Conservation (phyloP, 441 rosid genomes). For the Gossypium davidsonii region DNA sequence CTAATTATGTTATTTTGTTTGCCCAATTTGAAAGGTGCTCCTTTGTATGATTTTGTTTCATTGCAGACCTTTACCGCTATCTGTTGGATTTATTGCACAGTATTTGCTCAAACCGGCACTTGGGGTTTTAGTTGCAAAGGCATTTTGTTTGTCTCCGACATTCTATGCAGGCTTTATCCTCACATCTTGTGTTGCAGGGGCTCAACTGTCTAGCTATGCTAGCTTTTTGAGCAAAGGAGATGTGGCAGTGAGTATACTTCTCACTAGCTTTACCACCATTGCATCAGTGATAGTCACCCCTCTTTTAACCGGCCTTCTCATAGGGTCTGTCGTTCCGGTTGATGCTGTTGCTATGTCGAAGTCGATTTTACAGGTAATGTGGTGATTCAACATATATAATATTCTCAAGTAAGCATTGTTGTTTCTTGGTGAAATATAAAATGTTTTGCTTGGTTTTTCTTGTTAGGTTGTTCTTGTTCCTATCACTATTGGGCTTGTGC, state of each 20-base stretch:
- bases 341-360: conserved; percentile 88
- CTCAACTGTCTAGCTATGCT: conserved; percentile 89
- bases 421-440: neutral
- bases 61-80: conserved; percentile 78
- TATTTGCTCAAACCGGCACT: conserved; percentile 74
- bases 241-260: conserved; percentile 86
- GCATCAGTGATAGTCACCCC: conserved; percentile 79
- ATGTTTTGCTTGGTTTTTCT: conserved; percentile 9
- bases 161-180: conserved; percentile 86
- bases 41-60: conserved; percentile 13
- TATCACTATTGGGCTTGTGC: conserved; percentile 65
- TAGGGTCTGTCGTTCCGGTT: conserved; percentile 88
- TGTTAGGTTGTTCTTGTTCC: conserved; percentile 86
- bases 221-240: conserved; percentile 85
- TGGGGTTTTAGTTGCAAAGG: conserved; percentile 65
- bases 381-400: conserved; percentile 5
- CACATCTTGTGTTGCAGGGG: conserved; percentile 86
- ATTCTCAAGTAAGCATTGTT: neutral
- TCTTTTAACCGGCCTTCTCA: conserved; percentile 68
- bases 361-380: conserved; percentile 77
- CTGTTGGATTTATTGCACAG: conserved; percentile 73
- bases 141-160: conserved; percentile 59
- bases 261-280: conserved; percentile 72
- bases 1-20: neutral
- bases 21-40: conserved; percentile 7